phyloP scores from a whole-genome alignment of 2,329 filamentous ascomycete species.

The Epichloe elymi region DNA sequence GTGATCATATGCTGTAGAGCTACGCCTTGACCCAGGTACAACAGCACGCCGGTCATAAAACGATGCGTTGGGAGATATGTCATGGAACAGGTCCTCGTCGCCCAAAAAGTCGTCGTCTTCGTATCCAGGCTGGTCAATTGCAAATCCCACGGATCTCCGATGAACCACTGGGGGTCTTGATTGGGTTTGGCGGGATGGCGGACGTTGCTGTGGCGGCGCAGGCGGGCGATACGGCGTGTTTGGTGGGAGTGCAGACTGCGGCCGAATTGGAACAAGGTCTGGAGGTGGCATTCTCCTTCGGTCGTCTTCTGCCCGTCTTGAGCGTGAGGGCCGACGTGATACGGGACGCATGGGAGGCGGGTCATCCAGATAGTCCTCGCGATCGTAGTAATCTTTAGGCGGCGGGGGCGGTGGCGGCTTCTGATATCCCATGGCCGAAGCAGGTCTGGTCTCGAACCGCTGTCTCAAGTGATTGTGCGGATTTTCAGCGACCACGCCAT shows the following conservation, averaged over 20 bases:
- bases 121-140: slow-evolving; percentile 15
- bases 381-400: slow-evolving; percentile 17
- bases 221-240: slow-evolving; percentile 18
- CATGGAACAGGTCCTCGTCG: slow-evolving; percentile 25
- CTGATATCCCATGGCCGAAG: slow-evolving; percentile 28
- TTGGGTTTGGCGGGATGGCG: slow-evolving; percentile 13
- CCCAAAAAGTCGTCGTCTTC: slow-evolving; percentile 26
- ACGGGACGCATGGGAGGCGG: slow-evolving; percentile 19
- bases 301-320: slow-evolving; percentile 30
- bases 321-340: slow-evolving; percentile 28
- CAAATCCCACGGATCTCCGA: slow-evolving; percentile 21
- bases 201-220: slow-evolving; percentile 12
- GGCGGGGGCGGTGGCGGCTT: slow-evolving; percentile 1
- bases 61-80: slow-evolving; percentile 21
- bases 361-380: slow-evolving; percentile 29
- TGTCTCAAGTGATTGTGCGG: slow-evolving; percentile 19
- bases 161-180: slow-evolving; percentile 18
- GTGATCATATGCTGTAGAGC: slow-evolving; percentile 25
- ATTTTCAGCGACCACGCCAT: slow-evolving; percentile 7
- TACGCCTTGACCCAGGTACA: slow-evolving; percentile 21
- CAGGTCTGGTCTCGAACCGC: slow-evolving; percentile 23
- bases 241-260: slow-evolving; percentile 20
- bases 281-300: slow-evolving; percentile 37
- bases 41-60: slow-evolving; percentile 21
- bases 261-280: slow-evolving; percentile 19